phyloP scores from a whole-genome alignment of 2,329 filamentous ascomycete species.

The Diaporthe sp. region DNA sequence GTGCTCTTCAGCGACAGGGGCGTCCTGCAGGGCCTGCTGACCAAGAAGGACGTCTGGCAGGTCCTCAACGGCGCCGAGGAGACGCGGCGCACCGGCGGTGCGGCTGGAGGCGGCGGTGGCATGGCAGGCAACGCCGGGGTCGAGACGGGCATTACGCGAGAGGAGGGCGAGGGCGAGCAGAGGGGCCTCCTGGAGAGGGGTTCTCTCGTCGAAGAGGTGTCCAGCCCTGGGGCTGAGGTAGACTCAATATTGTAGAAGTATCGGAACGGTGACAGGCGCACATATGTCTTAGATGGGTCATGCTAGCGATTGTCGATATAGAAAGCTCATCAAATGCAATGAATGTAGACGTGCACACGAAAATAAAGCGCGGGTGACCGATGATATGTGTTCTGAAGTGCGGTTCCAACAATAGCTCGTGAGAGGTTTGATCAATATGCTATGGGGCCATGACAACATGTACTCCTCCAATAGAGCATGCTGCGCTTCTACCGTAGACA shows the following conservation, averaged over 20 bases:
- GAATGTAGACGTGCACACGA: neutral
- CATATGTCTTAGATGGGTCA: neutral
- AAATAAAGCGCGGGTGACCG: neutral
- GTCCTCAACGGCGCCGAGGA: slow-evolving; percentile 85
- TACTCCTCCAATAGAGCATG: neutral
- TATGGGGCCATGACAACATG: neutral
- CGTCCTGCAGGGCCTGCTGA: slow-evolving; percentile 85
- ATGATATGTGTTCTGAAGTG: neutral
- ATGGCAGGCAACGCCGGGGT: slow-evolving; percentile 41
- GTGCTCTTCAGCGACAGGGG: slow-evolving; percentile 89
- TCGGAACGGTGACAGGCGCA: neutral
- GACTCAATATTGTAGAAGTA: slow-evolving; percentile 38
- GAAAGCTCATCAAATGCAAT: neutral
- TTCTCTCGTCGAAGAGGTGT: slow-evolving; percentile 48
- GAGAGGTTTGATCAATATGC: neutral
- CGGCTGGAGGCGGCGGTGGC: neutral
- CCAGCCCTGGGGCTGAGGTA: slow-evolving; percentile 42
- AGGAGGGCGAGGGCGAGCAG: slow-evolving; percentile 57
- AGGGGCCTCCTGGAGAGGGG: slow-evolving; percentile 57
- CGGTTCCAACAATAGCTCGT: neutral
- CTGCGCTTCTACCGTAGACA: neutral
- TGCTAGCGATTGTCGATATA: slow-evolving; percentile 7
- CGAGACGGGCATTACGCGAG: slow-evolving; percentile 54
- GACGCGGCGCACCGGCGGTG: slow-evolving; percentile 59
- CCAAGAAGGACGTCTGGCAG: slow-evolving; percentile 98